Conservation (phyloP, 192 early-diverging fungal genomes). For the Coemansia sp. region DNA sequence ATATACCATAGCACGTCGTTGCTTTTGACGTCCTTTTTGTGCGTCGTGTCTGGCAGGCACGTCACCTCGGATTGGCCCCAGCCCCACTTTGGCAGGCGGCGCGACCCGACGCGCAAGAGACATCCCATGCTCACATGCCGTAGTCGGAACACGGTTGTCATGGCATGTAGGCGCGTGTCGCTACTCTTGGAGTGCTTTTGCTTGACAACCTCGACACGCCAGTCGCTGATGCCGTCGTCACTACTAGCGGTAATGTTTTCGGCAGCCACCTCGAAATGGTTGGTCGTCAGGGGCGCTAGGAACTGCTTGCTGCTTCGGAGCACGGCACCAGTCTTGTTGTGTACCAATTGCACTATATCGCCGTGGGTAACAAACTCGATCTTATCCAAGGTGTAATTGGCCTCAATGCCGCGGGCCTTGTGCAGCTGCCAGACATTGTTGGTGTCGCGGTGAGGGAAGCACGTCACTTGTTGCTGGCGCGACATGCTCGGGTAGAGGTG, state of each 20-base stretch:
- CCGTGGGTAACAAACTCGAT: slow-evolving; percentile 68
- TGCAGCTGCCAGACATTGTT: slow-evolving; percentile 74
- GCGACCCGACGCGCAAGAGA: slow-evolving; percentile 71
- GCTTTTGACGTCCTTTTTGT: slow-evolving; percentile 62
- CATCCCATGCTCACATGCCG: slow-evolving; percentile 81
- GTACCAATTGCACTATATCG: slow-evolving; percentile 79
- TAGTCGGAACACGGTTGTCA: slow-evolving; percentile 70
- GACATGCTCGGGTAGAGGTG: slow-evolving; percentile 67
- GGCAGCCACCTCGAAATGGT: slow-evolving; percentile 66
- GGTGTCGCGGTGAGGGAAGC: slow-evolving; percentile 74
- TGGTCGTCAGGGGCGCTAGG: slow-evolving; percentile 65
- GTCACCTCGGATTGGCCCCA: slow-evolving; percentile 88
- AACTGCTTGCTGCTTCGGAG: slow-evolving; percentile 68
- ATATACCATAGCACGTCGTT: slow-evolving; percentile 61
- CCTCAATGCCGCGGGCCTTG: slow-evolving; percentile 28
- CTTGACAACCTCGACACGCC: slow-evolving; percentile 60
- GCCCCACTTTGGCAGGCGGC: slow-evolving; percentile 85
- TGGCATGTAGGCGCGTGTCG: slow-evolving; percentile 58
- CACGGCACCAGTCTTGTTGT: slow-evolving; percentile 61
- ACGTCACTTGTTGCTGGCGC: slow-evolving; percentile 86
- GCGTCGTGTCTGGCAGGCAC: slow-evolving; percentile 84
- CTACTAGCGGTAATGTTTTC: slow-evolving; percentile 63
- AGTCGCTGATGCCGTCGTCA: slow-evolving; percentile 74
- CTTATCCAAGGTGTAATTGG: slow-evolving; percentile 52
- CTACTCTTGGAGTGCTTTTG: slow-evolving; percentile 52